Evolutionary conservation across 495 filamentous ascomycete genomes (phyloP).

Genomic region (Podospora conica): DNA sequence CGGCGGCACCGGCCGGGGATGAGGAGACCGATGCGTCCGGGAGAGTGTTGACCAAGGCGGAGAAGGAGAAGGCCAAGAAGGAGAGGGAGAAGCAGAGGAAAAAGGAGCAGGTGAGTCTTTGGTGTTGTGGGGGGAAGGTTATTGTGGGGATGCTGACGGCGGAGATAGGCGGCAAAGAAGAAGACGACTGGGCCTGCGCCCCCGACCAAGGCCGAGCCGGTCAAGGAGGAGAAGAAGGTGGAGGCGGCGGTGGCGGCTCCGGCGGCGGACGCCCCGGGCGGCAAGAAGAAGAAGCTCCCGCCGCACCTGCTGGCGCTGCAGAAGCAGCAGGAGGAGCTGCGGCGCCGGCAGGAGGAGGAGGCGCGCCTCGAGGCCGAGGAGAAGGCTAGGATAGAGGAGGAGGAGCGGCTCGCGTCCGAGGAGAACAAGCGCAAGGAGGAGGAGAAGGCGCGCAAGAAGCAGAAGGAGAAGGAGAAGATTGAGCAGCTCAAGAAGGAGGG

Average conservation of each 20-base stretch:
- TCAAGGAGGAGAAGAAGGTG: constrained; percentile 43
- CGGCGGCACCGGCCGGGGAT: constrained; percentile 41
- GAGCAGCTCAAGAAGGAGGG: constrained; percentile 94
- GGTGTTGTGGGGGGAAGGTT: neutral
- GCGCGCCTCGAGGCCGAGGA: constrained; percentile 65
- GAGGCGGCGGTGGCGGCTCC: constrained; percentile 29
- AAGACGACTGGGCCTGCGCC: constrained; percentile 49
- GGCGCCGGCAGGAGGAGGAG: constrained; percentile 67
- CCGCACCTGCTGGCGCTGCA: constrained; percentile 75
- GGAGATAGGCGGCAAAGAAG: constrained; percentile 59
- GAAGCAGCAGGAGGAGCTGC: constrained; percentile 83
- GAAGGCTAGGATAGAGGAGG: constrained; percentile 63
- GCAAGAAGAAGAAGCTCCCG: constrained; percentile 88
- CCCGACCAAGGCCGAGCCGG: constrained; percentile 46
- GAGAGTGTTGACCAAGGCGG: constrained; percentile 81
- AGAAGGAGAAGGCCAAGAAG: constrained; percentile 94
- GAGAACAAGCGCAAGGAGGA: constrained; percentile 50
- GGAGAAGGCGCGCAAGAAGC: constrained; percentile 71
- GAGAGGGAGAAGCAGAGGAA: constrained; percentile 92
- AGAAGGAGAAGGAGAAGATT: constrained; percentile 91
- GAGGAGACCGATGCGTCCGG: constrained; percentile 54
- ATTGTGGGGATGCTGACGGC: constrained; percentile 17
- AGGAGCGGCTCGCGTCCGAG: constrained; percentile 61
- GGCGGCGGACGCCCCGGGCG: constrained; percentile 46
- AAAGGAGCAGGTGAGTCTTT: constrained; percentile 68